Conservation (phyloP, 2,329 filamentous ascomycete species). For the Cadophora luteo-olivacea region DNA sequence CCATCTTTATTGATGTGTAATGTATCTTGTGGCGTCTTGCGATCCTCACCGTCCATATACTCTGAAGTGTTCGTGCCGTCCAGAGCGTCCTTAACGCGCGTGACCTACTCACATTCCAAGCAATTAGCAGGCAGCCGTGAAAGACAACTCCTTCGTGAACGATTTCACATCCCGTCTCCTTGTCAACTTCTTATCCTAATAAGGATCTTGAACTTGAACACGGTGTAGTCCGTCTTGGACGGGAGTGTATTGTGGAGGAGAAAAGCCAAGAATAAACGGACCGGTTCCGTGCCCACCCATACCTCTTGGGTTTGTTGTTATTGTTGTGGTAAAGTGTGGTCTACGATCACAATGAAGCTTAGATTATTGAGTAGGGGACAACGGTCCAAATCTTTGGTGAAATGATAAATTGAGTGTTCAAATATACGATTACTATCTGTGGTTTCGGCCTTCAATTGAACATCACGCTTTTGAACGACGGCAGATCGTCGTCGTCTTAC, state of each 20-base stretch:
- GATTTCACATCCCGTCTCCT: not conserved
- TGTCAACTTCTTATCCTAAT: not conserved
- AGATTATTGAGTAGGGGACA: not conserved
- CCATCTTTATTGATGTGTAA: not conserved
- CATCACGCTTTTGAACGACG: not conserved
- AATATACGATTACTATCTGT: too few relatives aligned
- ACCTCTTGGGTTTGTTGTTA: not conserved
- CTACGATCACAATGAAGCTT: not conserved
- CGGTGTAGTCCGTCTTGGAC: not conserved
- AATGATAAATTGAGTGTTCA: too few relatives aligned
- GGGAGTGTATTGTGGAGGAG: not conserved
- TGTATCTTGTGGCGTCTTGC: not conserved
- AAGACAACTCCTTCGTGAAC: not conserved
- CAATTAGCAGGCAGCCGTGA: not conserved
- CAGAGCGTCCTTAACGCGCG: not conserved
- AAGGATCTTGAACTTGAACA: not conserved
- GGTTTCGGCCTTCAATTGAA: too few relatives aligned
- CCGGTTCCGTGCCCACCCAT: not conserved
- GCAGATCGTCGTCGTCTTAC: not conserved
- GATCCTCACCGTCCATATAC: not conserved
- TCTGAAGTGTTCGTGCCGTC: not conserved
- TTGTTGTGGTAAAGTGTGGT: not conserved
- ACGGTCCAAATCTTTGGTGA: too few relatives aligned
- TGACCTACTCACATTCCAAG: not conserved
- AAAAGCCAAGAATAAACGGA: not conserved